These are phyloP conservation scores for Acidomyces sp. DNA, from an alignment of 495 filamentous ascomycete genomes.

Conservation along the genomic window DNA sequence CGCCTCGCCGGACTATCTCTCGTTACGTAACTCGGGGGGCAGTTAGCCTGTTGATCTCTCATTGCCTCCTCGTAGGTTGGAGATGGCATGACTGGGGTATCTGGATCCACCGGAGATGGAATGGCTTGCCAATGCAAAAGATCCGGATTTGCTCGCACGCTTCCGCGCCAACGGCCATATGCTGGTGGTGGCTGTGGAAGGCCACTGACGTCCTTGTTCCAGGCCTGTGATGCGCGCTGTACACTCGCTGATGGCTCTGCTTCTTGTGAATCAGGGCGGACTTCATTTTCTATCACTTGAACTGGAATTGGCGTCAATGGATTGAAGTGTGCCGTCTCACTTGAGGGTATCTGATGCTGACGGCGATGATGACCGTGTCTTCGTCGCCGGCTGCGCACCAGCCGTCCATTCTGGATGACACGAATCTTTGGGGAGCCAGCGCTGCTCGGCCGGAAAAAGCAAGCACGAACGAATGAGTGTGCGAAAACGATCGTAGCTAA, in stretches of 20 bases:
- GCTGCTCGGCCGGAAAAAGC: constrained; percentile 30
- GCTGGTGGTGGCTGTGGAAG: constrained; percentile 52
- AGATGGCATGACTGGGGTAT: constrained; percentile 13
- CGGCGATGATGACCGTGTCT: constrained; percentile 9
- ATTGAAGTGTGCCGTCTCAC: constrained; percentile 22
- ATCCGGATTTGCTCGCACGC: constrained; percentile 68
- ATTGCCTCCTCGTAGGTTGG: constrained; percentile 20
- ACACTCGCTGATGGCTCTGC: constrained; percentile 7
- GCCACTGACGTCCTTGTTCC: constrained; percentile 6
- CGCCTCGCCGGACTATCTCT: constrained; percentile 15
- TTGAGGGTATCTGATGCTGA: constrained; percentile 6
- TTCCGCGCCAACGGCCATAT: constrained; percentile 75
- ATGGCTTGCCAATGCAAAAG: constrained; percentile 58
- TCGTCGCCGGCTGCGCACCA: constrained; percentile 26
- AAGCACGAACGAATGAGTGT: constrained; percentile 60
- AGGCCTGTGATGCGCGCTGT: background rate
- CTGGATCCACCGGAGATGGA: constrained; percentile 10
- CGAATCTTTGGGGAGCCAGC: constrained; percentile 4
- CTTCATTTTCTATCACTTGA: constrained; percentile 19
- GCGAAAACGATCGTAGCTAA: constrained; percentile 63
- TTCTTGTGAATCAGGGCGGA: constrained; percentile 18
- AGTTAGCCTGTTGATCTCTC: background rate
- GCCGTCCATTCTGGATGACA: background rate
- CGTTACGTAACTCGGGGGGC: constrained; percentile 18
- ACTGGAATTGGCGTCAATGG: constrained; percentile 28